phyloP scores from a whole-genome alignment of 768 basidiomycete genomes.

The Trametopsis cervina region DNA sequence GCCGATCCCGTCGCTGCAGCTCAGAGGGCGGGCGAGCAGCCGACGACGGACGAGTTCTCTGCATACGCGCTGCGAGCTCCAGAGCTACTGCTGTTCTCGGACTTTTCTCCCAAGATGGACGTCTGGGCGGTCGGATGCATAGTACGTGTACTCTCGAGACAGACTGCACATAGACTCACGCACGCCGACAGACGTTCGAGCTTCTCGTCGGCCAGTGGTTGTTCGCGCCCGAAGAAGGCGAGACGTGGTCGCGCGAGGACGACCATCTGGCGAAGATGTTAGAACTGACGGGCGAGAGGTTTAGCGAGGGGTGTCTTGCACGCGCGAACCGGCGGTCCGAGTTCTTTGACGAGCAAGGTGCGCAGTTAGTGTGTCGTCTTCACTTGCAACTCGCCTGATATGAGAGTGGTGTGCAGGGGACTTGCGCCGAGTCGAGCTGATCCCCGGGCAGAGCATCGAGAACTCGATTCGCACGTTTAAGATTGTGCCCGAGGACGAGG shows the following conservation, averaged over 20 bases:
- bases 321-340: neutral
- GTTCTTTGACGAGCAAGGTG: conserved; percentile 11
- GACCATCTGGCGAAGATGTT: conserved; percentile 26
- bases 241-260: conserved; percentile 18
- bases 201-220: conserved; percentile 19
- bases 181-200: conserved; percentile 19
- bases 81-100: conserved; percentile 22
- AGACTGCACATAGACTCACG: neutral
- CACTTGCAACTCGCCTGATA: too few relatives aligned
- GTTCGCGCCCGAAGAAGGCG: conserved; percentile 17
- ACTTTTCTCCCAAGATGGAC: conserved; percentile 18
- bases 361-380: neutral
- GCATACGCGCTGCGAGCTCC: conserved; percentile 22
- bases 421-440: too few relatives aligned
- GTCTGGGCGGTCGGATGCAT: conserved; percentile 28
- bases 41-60: conserved; percentile 13
- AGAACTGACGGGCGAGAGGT: conserved; percentile 22
- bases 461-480: conserved; percentile 1
- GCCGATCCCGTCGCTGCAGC: conserved; percentile 10
- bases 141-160: conserved; percentile 10
- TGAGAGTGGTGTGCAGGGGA: too few relatives aligned
- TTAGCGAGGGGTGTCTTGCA: conserved; percentile 14
- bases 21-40: conserved; percentile 16
- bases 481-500: neutral
- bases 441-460: neutral